These are phyloP conservation scores for Pyrus communis DNA, from an alignment of 306 rosid genomes.

Conservation along the genomic window DNA sequence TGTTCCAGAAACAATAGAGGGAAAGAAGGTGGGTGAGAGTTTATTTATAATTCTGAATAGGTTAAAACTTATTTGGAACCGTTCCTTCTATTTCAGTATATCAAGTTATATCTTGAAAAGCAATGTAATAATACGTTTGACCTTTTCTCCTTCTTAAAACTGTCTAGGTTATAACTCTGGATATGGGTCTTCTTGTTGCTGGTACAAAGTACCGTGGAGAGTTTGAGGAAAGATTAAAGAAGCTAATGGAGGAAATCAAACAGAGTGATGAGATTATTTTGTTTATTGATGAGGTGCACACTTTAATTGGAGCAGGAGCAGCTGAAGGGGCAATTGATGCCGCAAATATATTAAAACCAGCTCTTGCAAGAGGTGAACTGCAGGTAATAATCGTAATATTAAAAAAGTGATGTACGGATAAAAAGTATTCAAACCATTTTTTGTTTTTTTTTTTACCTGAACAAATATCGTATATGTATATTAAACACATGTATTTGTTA, in stretches of 20 bases:
- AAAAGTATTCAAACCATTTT: not conserved
- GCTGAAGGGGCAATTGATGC: conserved; percentile 99
- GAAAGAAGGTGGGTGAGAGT: conserved; percentile 63
- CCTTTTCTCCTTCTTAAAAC: not conserved
- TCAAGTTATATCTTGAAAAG: not conserved
- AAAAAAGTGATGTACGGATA: not conserved
- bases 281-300: conserved; percentile 92
- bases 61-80: not conserved
- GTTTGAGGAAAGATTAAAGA: conserved; percentile 91
- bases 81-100: not conserved
- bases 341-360: conserved; percentile 89
- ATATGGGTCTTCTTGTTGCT: conserved; percentile 97
- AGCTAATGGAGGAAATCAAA: conserved; percentile 93
- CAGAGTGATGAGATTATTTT: conserved; percentile 94
- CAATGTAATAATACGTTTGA: not conserved
- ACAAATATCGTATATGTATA: not conserved
- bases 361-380: conserved; percentile 95
- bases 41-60: not conserved
- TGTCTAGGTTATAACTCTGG: conserved; percentile 82
- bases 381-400: conserved; percentile 45
- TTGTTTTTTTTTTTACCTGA: not conserved
- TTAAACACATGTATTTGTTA: not conserved
- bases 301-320: conserved; percentile 95
- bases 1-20: conserved; percentile 97
- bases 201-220: conserved; percentile 99